Percentiles rank a stretch among this genome's conserved stretches.
phyloP scores from a whole-genome alignment of 441 rosid genomes.

The Syzygium syzygioides region DNA sequence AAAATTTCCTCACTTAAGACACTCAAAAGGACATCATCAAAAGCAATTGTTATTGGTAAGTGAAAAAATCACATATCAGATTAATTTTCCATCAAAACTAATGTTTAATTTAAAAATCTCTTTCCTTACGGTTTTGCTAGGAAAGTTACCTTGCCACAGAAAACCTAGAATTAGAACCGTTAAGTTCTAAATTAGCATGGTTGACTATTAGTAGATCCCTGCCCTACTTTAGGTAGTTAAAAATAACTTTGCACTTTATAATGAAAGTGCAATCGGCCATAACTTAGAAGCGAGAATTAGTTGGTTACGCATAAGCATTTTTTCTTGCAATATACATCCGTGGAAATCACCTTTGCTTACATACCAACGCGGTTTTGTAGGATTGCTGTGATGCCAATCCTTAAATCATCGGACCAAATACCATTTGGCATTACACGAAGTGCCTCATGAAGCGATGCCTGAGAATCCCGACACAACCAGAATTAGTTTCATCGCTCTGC shows the following conservation, averaged over 20 bases:
- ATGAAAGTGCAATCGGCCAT: neutral
- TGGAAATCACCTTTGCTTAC: constrained; percentile 9
- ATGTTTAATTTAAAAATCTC: neutral
- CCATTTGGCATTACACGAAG: constrained; percentile 38
- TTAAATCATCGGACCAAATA: constrained; percentile 59
- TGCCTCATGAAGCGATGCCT: constrained; percentile 55
- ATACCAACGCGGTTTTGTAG: constrained; percentile 87
- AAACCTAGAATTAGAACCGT: neutral
- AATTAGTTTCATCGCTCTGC: neutral
- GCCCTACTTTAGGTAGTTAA: neutral
- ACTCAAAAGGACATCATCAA: neutral
- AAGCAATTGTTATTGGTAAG: neutral
- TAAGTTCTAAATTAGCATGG: neutral
- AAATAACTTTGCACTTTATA: neutral
- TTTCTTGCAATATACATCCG: neutral
- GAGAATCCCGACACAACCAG: constrained; percentile 8
- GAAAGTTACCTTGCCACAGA: neutral
- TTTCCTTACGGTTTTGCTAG: neutral
- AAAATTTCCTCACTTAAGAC: neutral
- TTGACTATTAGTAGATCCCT: neutral
- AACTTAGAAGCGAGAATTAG: neutral
- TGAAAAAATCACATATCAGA: neutral
- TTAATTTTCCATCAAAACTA: neutral
- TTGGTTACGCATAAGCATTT: neutral
- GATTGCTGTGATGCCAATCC: constrained; percentile 64